phyloP scores from a whole-genome alignment of 1,284 basidiomycete species.

The Grifola frondosa region DNA sequence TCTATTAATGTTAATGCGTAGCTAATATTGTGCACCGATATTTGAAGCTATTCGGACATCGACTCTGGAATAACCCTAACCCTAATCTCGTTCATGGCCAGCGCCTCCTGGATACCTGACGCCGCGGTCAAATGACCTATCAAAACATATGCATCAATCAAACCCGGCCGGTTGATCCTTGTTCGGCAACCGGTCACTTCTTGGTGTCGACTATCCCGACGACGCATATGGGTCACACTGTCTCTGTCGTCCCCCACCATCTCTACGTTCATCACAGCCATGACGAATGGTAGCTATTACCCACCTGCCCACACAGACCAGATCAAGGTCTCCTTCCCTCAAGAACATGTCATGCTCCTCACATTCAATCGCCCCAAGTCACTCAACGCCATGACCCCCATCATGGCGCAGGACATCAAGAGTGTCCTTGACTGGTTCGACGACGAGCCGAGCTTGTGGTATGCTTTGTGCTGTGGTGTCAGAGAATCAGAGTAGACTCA shows the following conservation, averaged over 20 bases:
- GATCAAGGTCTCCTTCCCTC: conserved; percentile 60
- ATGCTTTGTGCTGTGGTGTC: too few relatives aligned
- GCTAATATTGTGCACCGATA: too few relatives aligned
- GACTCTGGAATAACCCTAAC: too few relatives aligned
- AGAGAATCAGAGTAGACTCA: background rate
- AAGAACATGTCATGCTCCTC: conserved; percentile 67
- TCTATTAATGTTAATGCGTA: too few relatives aligned
- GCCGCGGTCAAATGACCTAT: conserved; percentile 7
- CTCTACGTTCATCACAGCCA: background rate
- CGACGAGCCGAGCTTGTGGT: conserved; percentile 72
- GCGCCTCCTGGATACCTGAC: background rate
- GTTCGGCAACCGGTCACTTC: background rate
- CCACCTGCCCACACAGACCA: conserved; percentile 54
- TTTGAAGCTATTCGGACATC: too few relatives aligned
- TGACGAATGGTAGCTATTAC: conserved; percentile 11
- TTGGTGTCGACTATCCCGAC: too few relatives aligned
- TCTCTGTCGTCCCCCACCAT: conserved; percentile 5
- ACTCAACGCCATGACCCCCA: conserved; percentile 73
- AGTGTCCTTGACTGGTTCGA: conserved; percentile 77
- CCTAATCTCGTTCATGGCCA: background rate
- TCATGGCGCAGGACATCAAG: conserved; percentile 58
- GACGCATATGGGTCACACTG: too few relatives aligned
- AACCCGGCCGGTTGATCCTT: background rate
- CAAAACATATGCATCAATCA: background rate
- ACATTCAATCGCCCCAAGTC: conserved; percentile 73